Evolutionary conservation across 2,329 filamentous ascomycete species (phyloP).

Genomic region (Cytospora piceae): DNA sequence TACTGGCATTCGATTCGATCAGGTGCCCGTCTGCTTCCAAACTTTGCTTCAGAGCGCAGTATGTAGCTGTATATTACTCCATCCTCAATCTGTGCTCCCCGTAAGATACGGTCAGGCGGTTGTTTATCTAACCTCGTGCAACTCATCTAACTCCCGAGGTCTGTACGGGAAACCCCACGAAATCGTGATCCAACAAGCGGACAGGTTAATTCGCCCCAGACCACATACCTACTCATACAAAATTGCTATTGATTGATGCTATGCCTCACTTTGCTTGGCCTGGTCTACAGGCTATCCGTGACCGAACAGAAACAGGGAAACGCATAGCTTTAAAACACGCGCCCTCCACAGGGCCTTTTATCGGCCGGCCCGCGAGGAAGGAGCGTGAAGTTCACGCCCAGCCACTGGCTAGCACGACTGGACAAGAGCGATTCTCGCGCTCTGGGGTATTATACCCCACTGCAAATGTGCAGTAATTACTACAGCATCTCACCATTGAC

Average conservation of each 20-base stretch:
- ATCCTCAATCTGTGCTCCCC: background rate
- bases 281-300: background rate
- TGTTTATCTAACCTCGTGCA: background rate
- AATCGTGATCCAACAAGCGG: slow-evolving; percentile 3
- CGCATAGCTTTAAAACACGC: slow-evolving; percentile 22
- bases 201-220: background rate
- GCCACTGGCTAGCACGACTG: slow-evolving; percentile 19
- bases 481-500: slow-evolving; percentile 2
- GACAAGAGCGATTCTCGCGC: slow-evolving; percentile 18
- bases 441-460: slow-evolving; percentile 12
- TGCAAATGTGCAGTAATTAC: background rate
- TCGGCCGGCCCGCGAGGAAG: slow-evolving; percentile 22
- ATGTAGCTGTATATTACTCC: background rate
- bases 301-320: slow-evolving; percentile 18
- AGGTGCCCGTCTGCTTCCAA: background rate
- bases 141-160: slow-evolving; percentile 5
- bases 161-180: slow-evolving; percentile 10
- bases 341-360: slow-evolving; percentile 23
- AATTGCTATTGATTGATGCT: background rate
- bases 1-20: slow-evolving; percentile 14
- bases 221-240: background rate
- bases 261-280: background rate
- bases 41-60: background rate
- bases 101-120: background rate
- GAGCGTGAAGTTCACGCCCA: slow-evolving; percentile 19